Evolutionary conservation across 805 yeast species (phyloP).

Genomic region (Huiozyma sinensis): DNA sequence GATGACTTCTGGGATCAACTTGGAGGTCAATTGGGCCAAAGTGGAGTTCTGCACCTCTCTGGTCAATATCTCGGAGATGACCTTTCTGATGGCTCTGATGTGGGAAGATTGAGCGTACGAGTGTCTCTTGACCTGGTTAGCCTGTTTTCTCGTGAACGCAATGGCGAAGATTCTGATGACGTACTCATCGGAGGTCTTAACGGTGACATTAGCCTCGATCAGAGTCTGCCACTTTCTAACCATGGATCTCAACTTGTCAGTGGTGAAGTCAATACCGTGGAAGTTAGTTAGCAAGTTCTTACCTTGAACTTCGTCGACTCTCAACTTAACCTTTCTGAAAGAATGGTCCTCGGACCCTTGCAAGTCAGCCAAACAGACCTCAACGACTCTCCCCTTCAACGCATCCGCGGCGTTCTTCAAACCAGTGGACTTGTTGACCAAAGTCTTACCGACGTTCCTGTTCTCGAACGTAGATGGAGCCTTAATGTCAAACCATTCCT

Average conservation of each 20-base stretch:
- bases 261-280: slow-evolving; percentile 97
- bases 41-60: slow-evolving; percentile 93
- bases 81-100: slow-evolving; percentile 94
- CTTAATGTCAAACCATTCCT: slow-evolving; percentile 96
- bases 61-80: slow-evolving; percentile 90
- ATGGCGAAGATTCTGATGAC: slow-evolving; percentile 91
- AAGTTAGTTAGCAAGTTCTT: slow-evolving; percentile 96
- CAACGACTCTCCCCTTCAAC: slow-evolving; percentile 94
- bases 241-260: slow-evolving; percentile 93
- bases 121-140: slow-evolving; percentile 95
- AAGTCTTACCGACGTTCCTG: slow-evolving; percentile 97
- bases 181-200: slow-evolving; percentile 96
- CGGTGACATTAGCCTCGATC: slow-evolving; percentile 96
- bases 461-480: slow-evolving; percentile 97
- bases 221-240: slow-evolving; percentile 98
- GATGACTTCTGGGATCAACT: slow-evolving; percentile 96
- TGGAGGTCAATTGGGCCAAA: slow-evolving; percentile 89
- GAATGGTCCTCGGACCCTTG: slow-evolving; percentile 99
- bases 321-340: slow-evolving; percentile 90
- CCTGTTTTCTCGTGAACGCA: slow-evolving; percentile 96
- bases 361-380: slow-evolving; percentile 90
- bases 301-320: slow-evolving; percentile 99
- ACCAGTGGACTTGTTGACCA: slow-evolving; percentile 97
- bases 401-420: slow-evolving; percentile 95
- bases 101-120: slow-evolving; percentile 95